A percentile compares a stretch with the other conserved stretches of the same genome.
Conservation (phyloP, 805 yeast species). For the Metschnikowia drakensbergensis region DNA sequence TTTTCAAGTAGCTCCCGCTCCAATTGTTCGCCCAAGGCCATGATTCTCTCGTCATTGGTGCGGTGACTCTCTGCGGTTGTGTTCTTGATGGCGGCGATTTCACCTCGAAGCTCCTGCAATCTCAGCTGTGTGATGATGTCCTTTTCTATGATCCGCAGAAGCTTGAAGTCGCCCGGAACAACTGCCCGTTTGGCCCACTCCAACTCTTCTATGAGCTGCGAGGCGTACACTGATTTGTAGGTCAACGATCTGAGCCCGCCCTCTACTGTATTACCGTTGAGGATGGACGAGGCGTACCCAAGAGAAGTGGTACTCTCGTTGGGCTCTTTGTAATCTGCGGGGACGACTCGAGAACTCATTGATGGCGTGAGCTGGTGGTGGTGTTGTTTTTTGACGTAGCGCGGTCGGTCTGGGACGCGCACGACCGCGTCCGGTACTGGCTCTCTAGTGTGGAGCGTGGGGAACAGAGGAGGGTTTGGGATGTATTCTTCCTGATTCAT, state of each 20-base stretch:
- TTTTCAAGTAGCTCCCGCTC: conserved; percentile 12
- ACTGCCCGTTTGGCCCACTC: conserved; percentile 31
- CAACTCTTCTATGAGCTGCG: conserved; percentile 32
- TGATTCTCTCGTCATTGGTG: conserved; percentile 8
- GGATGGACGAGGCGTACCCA: conserved; percentile 32
- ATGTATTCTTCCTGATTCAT: not conserved
- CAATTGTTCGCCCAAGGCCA: conserved; percentile 8
- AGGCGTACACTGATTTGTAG: conserved; percentile 37
- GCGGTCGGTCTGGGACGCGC: not conserved
- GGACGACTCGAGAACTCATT: conserved; percentile 1
- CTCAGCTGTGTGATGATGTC: conserved; percentile 15
- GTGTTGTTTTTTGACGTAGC: conserved; percentile 2
- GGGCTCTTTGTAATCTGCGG: conserved; percentile 21
- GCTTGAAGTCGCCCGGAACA: conserved; percentile 16
- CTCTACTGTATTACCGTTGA: conserved; percentile 39
- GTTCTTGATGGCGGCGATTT: conserved; percentile 16
- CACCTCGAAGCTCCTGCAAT: conserved; percentile 21
- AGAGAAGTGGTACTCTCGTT: conserved; percentile 18
- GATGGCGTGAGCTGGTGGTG: not conserved
- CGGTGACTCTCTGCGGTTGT: not conserved
- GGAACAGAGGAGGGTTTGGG: not conserved
- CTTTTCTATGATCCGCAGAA: conserved; percentile 18
- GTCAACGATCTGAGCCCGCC: conserved; percentile 42
- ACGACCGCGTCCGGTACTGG: not conserved
- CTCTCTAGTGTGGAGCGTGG: not conserved